Evolutionary conservation across 176 grass and related monocot genomes (phyloP), one percentile per base, ranked within the genome.

Genomic region (Pharus latifolius): DNA sequence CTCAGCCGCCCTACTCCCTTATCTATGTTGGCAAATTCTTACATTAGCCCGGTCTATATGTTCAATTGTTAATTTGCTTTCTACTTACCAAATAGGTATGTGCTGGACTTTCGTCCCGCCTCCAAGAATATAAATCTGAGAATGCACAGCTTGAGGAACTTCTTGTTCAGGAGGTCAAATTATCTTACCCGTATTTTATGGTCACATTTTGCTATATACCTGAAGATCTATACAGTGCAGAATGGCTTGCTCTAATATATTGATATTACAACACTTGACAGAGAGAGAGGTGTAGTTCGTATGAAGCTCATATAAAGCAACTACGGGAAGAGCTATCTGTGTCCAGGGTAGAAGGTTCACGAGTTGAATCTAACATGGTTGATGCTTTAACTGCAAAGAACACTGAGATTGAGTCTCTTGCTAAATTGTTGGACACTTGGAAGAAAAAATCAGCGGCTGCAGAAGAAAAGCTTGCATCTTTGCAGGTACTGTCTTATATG

Each of bases 71-170:
- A 12, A 35, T 72, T 66, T 32, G 22, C 24, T 31, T 59, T 86
- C 37, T 78, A 85, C 55, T 63, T 81, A 52, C 15, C 48, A 43
- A n/a, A 82, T 46, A 99, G 95, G 84, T 99, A 56, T 99, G 95
- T 51, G 84, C 90, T 74, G 95, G 95, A 80, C 90, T 99, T 57
- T 94, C 90, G n/a, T 86, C 90, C 51, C 95, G 90, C 26, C 90
- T 99, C 72, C 95, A 99, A 85, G 95, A 99, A 57, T 99, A 99
- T 64, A 99, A 94, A 82, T 90, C 95, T 50, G 95, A 99, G 80
- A 99, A 99, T 67, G 75, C 90, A 45, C 95, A 99, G 51, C 84
- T 99, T 28, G 95, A 99, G 68, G 95, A 99, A 75, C 90, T 99
- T 78, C 87, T 99, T 54, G 75, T 91, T 84, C 87, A 90, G 67